Conservation (phyloP, 768 basidiomycete genomes). For the Mrakia gelida region DNA sequence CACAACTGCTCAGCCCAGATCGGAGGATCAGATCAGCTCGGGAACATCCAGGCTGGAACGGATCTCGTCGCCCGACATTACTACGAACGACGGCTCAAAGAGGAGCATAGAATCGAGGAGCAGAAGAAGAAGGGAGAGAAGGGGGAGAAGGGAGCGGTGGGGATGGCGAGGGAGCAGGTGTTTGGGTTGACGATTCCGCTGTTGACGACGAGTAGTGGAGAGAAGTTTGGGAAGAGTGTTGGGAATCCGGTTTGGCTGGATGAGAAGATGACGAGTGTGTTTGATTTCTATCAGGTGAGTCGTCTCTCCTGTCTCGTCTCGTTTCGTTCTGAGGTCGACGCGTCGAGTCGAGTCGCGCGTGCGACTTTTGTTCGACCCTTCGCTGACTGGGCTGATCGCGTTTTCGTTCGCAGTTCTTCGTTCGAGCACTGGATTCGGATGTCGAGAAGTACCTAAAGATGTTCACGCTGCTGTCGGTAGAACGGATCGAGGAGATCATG, state of each 20-base stretch:
- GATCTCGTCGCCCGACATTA: conserved; percentile 72
- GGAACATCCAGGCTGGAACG: conserved; percentile 90
- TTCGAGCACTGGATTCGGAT: conserved; percentile 73
- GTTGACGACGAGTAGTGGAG: conserved; percentile 78
- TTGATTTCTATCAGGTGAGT: conserved; percentile 89
- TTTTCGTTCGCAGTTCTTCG: conserved; percentile 67
- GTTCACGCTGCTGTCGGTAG: conserved; percentile 68
- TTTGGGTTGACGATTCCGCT: conserved; percentile 92
- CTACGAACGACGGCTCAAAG: conserved; percentile 31
- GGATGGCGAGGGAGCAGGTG: conserved; percentile 44
- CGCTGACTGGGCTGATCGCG: not conserved
- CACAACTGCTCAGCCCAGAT: conserved; percentile 77
- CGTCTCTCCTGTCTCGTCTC: not conserved
- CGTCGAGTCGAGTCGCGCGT: not conserved
- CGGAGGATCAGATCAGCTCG: conserved; percentile 98
- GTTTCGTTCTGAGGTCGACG: not conserved
- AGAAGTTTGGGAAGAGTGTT: conserved; percentile 96
- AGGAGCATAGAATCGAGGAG: not conserved
- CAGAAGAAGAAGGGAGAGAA: not conserved
- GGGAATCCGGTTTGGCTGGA: conserved; percentile 95
- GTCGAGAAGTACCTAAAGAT: conserved; percentile 72
- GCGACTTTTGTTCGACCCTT: not conserved
- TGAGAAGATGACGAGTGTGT: conserved; percentile 67
- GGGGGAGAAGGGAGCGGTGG: not conserved
- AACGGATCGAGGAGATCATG: conserved; percentile 58